These are phyloP conservation scores for Myriosclerotinia scirpicola DNA, from an alignment of 2,329 filamentous ascomycete genomes.

Conservation along the genomic window DNA sequence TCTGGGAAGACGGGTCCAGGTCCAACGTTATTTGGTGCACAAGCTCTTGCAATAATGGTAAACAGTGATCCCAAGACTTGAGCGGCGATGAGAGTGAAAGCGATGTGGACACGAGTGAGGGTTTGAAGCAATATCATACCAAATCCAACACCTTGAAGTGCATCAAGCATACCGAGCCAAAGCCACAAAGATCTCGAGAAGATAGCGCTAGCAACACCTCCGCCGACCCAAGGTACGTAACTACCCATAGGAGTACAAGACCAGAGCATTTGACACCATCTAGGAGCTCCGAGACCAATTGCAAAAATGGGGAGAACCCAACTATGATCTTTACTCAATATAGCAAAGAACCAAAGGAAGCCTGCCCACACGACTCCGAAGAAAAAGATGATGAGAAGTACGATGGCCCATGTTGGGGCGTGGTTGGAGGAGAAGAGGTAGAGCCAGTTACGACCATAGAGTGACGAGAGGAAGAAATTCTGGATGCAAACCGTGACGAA, in stretches of 20 bases:
- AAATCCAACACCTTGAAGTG: constrained; percentile 64
- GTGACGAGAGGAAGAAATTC: constrained; percentile 50
- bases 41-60: constrained; percentile 61
- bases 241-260: constrained; percentile 58
- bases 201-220: constrained; percentile 54
- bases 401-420: constrained; percentile 56
- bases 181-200: constrained; percentile 61
- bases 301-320: constrained; percentile 69
- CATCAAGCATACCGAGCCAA: constrained; percentile 66
- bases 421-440: constrained; percentile 43
- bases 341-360: constrained; percentile 52
- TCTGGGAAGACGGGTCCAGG: constrained; percentile 62
- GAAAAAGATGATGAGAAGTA: constrained; percentile 56
- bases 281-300: constrained; percentile 63
- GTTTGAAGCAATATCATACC: constrained; percentile 69
- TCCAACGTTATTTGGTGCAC: constrained; percentile 60
- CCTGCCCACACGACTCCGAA: constrained; percentile 56
- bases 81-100: constrained; percentile 59
- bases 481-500: constrained; percentile 55
- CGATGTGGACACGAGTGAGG: constrained; percentile 63
- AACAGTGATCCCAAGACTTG: constrained; percentile 62
- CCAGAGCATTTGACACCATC: constrained; percentile 70
- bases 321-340: constrained; percentile 58
- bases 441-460: constrained; percentile 66
- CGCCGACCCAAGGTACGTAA: constrained; percentile 60